Evolutionary conservation across 2,329 filamentous ascomycete species (phyloP), one percentile per base, ranked within the genome.

Genomic region (Pseudocercospora crystallina): DNA sequence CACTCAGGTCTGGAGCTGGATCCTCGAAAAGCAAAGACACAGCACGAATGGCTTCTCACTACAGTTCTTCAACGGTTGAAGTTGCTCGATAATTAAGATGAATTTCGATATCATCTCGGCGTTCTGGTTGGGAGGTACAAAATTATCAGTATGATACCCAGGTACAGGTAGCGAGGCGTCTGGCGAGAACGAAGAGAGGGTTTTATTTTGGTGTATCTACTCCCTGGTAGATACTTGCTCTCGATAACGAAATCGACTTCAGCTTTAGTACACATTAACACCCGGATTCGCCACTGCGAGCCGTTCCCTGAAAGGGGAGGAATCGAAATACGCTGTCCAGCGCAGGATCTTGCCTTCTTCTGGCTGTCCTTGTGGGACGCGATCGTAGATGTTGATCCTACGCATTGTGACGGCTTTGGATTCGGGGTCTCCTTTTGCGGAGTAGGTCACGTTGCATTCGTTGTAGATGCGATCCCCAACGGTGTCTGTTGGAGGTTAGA

Each of bases 1-100:
- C 43, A 31, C 29, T 47, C 47, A 60, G 57, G 50, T 45, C 38
- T 58, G 35, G 47, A 60, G 43, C 49, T 58, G 43, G 54, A 60
- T 43, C 57, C 57, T 13, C 48, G 47, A 7, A 52, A 60, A 33
- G 57, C 57, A 20, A 43, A 30, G 20, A 47, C 36, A 26, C 46
- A 51, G 26, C 41, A 53, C 51, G 50, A 53, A 30, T 60, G 55
- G 57, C 20, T 58, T 15, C 32, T 58, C 9, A 51, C 46, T 10
- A 60, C 57, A 13, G 38, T 60, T 15, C 38, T 60, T 7, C 52
- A 55, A 38, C 54, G 54, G 37, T 15, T 60, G 42, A 58, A 47
- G 35, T 42, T 49, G 45, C 37, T 57, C n/a, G 43, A 51, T 11
- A 12, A 31, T 29, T 36, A 29, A 29, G 26, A 20, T 47, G 17